Evolutionary conservation across 2,329 filamentous ascomycete genomes (phyloP).

Genomic region (Cordyceps cateniannulata): DNA sequence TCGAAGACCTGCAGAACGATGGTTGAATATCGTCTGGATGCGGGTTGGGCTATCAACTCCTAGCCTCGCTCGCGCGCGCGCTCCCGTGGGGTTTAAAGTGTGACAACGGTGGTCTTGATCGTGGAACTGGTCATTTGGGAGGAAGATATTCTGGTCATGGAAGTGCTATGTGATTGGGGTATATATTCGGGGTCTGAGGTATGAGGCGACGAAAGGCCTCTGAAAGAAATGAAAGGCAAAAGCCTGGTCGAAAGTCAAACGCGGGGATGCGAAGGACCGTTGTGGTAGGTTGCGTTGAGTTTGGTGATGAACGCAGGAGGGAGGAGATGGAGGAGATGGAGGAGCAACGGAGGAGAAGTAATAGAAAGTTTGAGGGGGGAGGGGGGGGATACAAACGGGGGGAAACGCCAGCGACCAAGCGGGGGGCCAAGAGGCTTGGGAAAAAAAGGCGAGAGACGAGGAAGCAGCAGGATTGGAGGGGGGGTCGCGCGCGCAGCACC

Average conservation of each 20-base stretch:
- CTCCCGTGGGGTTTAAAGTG: slow-evolving; percentile 67
- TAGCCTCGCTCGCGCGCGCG: slow-evolving; percentile 50
- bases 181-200: slow-evolving; percentile 4
- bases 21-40: slow-evolving; percentile 50
- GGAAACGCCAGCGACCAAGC: slow-evolving; percentile 3
- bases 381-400: background rate
- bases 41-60: slow-evolving; percentile 12
- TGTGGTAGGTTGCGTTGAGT: slow-evolving; percentile 1
- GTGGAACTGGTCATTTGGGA: slow-evolving; percentile 47
- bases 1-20: slow-evolving; percentile 40
- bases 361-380: slow-evolving; percentile 12
- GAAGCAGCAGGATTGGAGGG: background rate
- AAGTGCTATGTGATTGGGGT: slow-evolving; percentile 19
- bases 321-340: background rate
- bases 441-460: slow-evolving; percentile 4
- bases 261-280: slow-evolving; percentile 1
- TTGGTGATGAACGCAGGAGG: slow-evolving; percentile 7
- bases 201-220: slow-evolving; percentile 10
- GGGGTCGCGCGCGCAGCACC: background rate
- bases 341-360: slow-evolving; percentile 9
- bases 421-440: slow-evolving; percentile 7
- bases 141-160: slow-evolving; percentile 35
- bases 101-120: slow-evolving; percentile 50
- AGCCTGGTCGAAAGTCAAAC: background rate
- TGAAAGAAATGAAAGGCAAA: background rate